Conservation (phyloP, 345 rosid species). For the Eucalyptus erythrocorys region DNA sequence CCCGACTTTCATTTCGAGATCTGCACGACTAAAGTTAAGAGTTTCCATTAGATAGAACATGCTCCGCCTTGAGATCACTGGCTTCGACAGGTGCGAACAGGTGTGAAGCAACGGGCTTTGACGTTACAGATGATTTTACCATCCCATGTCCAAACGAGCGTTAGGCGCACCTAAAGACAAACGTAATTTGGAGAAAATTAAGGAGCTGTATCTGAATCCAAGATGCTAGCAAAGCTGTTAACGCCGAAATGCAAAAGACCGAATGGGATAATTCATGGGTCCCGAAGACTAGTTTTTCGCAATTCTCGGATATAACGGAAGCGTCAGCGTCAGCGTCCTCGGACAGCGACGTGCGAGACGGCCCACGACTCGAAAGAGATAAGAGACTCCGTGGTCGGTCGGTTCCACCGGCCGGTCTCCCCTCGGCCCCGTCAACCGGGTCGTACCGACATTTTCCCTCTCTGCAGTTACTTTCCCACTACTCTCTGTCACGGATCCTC, state of each 20-base stretch:
- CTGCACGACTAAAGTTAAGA: not conserved
- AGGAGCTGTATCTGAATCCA: accelerated
- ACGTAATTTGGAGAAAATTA: not conserved
- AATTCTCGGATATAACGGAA: not conserved
- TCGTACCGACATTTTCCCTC: not conserved
- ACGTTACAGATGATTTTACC: not conserved
- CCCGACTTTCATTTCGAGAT: not conserved
- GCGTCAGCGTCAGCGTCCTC: not conserved
- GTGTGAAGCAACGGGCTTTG: not conserved
- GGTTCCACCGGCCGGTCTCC: not conserved
- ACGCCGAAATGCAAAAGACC: not conserved
- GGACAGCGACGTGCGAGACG: not conserved
- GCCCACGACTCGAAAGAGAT: not conserved
- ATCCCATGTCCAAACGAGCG: not conserved
- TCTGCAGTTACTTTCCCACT: not conserved
- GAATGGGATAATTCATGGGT: not conserved
- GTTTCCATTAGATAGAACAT: not conserved
- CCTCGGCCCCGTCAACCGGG: not conserved
- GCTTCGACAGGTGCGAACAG: not conserved
- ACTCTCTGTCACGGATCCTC: not conserved
- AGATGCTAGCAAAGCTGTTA: not conserved
- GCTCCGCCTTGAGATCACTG: not conserved
- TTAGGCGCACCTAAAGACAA: not conserved
- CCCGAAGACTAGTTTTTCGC: not conserved
- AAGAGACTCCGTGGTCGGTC: not conserved